These are phyloP conservation scores for Psidium guajava DNA, from an alignment of 345 rosid species.

Conservation along the genomic window DNA sequence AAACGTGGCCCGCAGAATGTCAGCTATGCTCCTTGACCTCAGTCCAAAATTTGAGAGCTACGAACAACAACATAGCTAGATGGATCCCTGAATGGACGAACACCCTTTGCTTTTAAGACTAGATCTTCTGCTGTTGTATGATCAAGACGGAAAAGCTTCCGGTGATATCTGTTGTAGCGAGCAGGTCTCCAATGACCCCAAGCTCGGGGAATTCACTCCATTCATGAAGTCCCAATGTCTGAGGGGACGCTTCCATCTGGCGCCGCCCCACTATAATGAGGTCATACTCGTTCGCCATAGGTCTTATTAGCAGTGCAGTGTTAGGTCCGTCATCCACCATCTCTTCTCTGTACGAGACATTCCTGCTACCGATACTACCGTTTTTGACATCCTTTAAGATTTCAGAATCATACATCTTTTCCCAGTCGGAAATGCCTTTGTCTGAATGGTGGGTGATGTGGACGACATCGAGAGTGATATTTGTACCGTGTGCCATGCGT, in stretches of 20 bases:
- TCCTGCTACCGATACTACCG: not conserved
- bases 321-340: slow-evolving; percentile 3
- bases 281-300: not conserved
- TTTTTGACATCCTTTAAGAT: not conserved
- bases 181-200: slow-evolving; percentile 13
- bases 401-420: not conserved
- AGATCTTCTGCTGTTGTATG: slow-evolving; percentile 13
- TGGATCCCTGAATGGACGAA: not conserved
- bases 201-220: slow-evolving; percentile 19
- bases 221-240: not conserved
- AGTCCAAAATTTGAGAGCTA: not conserved
- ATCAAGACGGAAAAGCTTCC: slow-evolving; percentile 12
- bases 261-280: slow-evolving; percentile 12
- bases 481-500: slow-evolving; percentile 10
- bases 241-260: not conserved
- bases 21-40: not conserved
- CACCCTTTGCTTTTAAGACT: not conserved
- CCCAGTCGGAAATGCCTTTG: not conserved
- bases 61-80: not conserved
- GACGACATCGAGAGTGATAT: slow-evolving; percentile 2
- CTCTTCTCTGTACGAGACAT: not conserved
- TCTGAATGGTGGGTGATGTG: not conserved
- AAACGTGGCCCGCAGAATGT: not conserved
- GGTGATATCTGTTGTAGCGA: slow-evolving; percentile 10
- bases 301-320: slow-evolving; percentile 2